phyloP scores from a whole-genome alignment of 2,329 filamentous ascomycete species.

The Paraconiothyrium brasiliense region DNA sequence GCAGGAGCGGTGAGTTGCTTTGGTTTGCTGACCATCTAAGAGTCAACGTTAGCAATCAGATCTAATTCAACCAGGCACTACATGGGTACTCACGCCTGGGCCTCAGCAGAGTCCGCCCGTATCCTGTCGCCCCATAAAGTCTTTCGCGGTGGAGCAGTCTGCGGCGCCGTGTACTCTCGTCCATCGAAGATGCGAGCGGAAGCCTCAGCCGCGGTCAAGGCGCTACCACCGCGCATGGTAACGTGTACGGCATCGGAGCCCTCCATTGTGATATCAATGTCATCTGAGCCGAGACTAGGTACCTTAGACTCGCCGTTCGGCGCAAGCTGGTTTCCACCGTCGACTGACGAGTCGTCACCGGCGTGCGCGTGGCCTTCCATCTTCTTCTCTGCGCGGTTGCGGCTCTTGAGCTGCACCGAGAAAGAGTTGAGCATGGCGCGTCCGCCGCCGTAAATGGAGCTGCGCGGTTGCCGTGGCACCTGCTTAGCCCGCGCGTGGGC shows the following conservation, averaged over 20 bases:
- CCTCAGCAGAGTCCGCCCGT: slow-evolving; percentile 13
- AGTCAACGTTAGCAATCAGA: slow-evolving; percentile 19
- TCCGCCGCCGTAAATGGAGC: slow-evolving; percentile 29
- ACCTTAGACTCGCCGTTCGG: background rate
- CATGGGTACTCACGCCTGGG: slow-evolving; percentile 17
- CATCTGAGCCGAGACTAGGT: background rate
- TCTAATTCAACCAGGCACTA: background rate
- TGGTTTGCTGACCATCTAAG: slow-evolving; percentile 38
- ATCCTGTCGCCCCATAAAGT: slow-evolving; percentile 19
- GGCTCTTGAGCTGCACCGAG: background rate
- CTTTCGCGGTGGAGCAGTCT: background rate
- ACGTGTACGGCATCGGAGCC: background rate
- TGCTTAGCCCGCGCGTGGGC: background rate
- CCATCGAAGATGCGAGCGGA: slow-evolving; percentile 9
- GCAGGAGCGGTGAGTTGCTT: slow-evolving; percentile 32
- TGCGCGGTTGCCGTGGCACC: slow-evolving; percentile 11
- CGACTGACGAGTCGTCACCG: slow-evolving; percentile 3
- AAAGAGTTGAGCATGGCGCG: slow-evolving; percentile 20
- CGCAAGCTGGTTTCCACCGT: background rate
- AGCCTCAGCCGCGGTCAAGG: background rate
- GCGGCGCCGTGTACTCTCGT: background rate
- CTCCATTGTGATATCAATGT: background rate
- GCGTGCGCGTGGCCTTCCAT: background rate
- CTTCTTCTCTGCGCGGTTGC: background rate
- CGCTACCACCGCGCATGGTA: background rate